These are phyloP conservation scores for Populus alba DNA, from an alignment of 345 rosid genomes.

Conservation along the genomic window DNA sequence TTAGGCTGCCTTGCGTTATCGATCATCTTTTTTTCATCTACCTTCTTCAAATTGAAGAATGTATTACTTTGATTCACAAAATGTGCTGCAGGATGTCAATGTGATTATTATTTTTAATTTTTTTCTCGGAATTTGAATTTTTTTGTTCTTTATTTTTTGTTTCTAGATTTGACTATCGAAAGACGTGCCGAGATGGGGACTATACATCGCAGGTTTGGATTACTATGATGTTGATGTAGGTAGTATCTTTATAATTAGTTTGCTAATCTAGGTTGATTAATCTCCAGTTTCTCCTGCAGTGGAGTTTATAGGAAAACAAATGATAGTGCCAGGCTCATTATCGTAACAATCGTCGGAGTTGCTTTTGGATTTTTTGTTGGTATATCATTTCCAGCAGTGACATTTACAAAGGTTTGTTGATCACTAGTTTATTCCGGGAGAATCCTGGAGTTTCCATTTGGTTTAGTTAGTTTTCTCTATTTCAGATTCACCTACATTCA, in stretches of 20 bases:
- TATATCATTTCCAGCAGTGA: constrained; percentile 59
- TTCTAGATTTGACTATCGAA: constrained; percentile 16
- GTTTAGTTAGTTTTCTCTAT: constrained; percentile 15
- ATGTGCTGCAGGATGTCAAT: constrained; percentile 21
- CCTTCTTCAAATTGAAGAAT: constrained; percentile 22
- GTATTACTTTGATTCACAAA: background rate
- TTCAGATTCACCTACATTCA: constrained; percentile 69
- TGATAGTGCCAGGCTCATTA: constrained; percentile 49
- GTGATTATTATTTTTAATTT: constrained; percentile 8
- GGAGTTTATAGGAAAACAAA: constrained; percentile 57
- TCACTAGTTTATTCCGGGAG: background rate
- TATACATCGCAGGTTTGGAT: constrained; percentile 61
- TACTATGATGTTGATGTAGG: background rate
- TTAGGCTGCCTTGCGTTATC: background rate
- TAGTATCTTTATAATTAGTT: background rate
- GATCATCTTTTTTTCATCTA: background rate
- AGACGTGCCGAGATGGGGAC: constrained; percentile 43
- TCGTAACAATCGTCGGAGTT: constrained; percentile 57
- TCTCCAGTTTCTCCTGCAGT: constrained; percentile 37
- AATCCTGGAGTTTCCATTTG: constrained; percentile 11
- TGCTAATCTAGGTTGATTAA: background rate
- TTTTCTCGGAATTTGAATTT: background rate
- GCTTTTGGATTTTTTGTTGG: constrained; percentile 77
- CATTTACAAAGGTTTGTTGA: constrained; percentile 57
- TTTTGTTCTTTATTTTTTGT: background rate